These are phyloP conservation scores for Citrullus amarus DNA, from an alignment of 306 rosid species.

Conservation along the genomic window DNA sequence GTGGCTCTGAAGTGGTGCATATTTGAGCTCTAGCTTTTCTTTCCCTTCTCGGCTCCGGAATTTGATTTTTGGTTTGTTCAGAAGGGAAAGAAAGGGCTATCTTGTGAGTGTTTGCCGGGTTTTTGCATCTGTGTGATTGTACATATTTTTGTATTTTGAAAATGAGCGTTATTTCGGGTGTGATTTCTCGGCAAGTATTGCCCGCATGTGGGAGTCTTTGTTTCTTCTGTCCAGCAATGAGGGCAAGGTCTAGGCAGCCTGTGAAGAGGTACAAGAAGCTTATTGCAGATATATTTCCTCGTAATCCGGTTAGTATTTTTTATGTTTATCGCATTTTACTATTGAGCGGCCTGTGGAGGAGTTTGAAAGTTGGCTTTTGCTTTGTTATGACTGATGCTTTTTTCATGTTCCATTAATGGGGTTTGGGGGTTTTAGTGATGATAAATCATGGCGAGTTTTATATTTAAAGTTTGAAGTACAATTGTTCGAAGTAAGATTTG, in stretches of 20 bases:
- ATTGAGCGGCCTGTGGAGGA: neutral
- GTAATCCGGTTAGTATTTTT: slow-evolving; percentile 45
- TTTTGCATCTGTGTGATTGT: neutral
- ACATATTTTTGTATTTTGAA: neutral
- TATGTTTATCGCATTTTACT: neutral
- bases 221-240: slow-evolving; percentile 77
- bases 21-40: slow-evolving; percentile 31
- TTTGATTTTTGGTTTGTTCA: slow-evolving; percentile 18
- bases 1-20: slow-evolving; percentile 22
- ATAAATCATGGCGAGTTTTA: neutral
- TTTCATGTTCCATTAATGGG: neutral
- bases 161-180: slow-evolving; percentile 66
- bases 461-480: neutral
- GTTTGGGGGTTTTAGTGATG: neutral
- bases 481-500: neutral
- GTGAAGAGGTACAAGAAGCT: slow-evolving; percentile 99
- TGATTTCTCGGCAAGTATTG: slow-evolving; percentile 80
- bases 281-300: slow-evolving; percentile 86
- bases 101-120: slow-evolving; percentile 10
- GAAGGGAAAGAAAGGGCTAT: slow-evolving; percentile 46
- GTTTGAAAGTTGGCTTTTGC: neutral
- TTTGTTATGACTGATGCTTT: neutral
- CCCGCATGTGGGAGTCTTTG: slow-evolving; percentile 89
- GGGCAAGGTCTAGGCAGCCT: slow-evolving; percentile 94
- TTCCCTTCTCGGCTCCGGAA: slow-evolving; percentile 45